Percentiles rank a stretch among this genome's conserved stretches.
Conservation (phyloP, 2,329 filamentous ascomycete genomes). For the Ophiostoma sp. region DNA sequence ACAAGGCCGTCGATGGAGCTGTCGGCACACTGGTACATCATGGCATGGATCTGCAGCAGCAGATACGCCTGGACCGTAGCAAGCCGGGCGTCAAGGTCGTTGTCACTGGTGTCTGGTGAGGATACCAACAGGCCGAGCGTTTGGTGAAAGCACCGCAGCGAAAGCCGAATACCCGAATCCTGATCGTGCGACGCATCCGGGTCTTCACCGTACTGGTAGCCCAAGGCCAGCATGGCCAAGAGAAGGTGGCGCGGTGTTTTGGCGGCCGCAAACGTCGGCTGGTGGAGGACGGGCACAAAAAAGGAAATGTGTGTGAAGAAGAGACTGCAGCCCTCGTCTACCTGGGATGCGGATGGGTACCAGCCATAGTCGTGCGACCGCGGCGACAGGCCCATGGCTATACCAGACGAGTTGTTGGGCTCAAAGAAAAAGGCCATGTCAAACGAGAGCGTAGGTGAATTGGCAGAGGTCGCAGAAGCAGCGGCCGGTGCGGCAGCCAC, state of each 20-base stretch:
- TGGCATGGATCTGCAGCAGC: constrained; percentile 39
- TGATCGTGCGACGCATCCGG: constrained; percentile 31
- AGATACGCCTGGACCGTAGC: constrained; percentile 36
- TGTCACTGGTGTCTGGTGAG: constrained; percentile 26
- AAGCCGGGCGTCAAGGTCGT: constrained; percentile 26
- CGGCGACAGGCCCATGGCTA: constrained; percentile 22
- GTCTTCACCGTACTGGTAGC: constrained; percentile 37
- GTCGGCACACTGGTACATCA: constrained; percentile 34
- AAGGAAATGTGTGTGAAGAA: constrained; percentile 36
- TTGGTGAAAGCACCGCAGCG: constrained; percentile 33
- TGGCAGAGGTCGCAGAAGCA: background rate
- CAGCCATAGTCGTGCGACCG: constrained; percentile 28
- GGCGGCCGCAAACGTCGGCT: constrained; percentile 34
- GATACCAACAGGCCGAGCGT: constrained; percentile 29
- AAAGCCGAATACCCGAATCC: constrained; percentile 31
- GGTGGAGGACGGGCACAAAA: constrained; percentile 37
- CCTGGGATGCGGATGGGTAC: constrained; percentile 33
- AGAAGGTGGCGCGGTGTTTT: constrained; percentile 29
- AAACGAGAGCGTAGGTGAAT: background rate
- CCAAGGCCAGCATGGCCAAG: constrained; percentile 36
- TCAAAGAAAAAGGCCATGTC: constrained; percentile 10
- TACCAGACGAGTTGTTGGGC: background rate
- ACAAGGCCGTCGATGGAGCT: constrained; percentile 32
- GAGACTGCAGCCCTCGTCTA: constrained; percentile 32
- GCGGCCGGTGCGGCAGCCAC: background rate